A percentile compares a stretch with the other conserved stretches of the same genome.
phyloP scores from a whole-genome alignment of 805 yeast species.

The Yamadazyma phyllophila region DNA sequence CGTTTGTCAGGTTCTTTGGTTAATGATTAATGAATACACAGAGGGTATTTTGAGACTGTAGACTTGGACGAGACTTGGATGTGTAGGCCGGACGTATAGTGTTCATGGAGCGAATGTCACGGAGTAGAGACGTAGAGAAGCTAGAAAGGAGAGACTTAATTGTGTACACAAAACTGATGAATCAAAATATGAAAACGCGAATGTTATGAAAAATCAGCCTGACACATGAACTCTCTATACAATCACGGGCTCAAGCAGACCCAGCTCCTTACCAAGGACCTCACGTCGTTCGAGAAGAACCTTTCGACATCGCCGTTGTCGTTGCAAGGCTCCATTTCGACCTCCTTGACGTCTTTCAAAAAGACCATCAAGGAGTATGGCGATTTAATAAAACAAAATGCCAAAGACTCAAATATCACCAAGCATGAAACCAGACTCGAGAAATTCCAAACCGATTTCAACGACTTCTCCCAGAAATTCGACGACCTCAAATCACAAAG shows the following conservation, averaged over 20 bases:
- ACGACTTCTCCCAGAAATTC: conserved; percentile 49
- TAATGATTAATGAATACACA: conserved; percentile 20
- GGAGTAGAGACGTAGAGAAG: no score
- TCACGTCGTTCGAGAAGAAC: conserved; percentile 62
- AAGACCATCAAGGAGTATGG: conserved; percentile 74
- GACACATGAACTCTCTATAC: conserved; percentile 69
- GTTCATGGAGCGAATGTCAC: no score
- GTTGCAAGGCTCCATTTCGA: conserved; percentile 73
- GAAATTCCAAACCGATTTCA: conserved; percentile 50
- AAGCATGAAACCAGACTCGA: conserved; percentile 54
- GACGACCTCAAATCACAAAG: conserved; percentile 53
- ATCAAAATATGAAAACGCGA: background rate
- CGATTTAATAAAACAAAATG: conserved; percentile 57
- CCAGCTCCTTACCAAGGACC: conserved; percentile 65
- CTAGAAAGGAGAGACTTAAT: no score
- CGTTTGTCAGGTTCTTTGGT: conserved; percentile 81
- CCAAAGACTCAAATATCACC: conserved; percentile 49
- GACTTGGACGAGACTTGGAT: no score
- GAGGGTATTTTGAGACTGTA: background rate
- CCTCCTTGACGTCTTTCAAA: conserved; percentile 69
- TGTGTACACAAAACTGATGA: no score
- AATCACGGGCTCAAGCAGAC: conserved; percentile 90
- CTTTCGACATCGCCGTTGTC: conserved; percentile 72
- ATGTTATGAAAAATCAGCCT: background rate
- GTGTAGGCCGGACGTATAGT: no score